Percentiles rank a stretch among this genome's conserved stretches.
Conservation (phyloP, 164 flowering plant genomes). For the Umbilicus rupestris region DNA sequence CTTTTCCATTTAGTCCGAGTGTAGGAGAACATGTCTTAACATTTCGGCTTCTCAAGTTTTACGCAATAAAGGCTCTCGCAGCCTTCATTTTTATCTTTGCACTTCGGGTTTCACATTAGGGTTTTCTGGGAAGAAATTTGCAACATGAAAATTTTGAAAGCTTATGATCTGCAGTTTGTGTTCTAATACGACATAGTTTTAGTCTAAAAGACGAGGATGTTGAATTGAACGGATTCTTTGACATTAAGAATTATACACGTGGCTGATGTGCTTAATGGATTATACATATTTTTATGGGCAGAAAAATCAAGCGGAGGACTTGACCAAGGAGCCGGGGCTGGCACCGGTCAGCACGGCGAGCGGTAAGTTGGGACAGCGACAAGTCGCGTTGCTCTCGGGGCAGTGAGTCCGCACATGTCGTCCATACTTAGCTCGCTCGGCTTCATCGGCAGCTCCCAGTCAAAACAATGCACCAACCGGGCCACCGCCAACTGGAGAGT, state of each 20-base stretch:
- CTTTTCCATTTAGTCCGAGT: too few species aligned
- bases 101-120: too few species aligned
- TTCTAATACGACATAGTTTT: neutral
- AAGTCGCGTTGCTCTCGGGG: conserved; percentile 19
- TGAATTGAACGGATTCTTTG: too few species aligned
- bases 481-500: conserved; percentile 13
- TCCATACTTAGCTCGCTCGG: conserved; percentile 20
- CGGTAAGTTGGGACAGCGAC: conserved; percentile 22
- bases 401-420: conserved; percentile 25
- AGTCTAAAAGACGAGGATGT: neutral
- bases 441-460: conserved; percentile 27
- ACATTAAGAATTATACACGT: too few species aligned
- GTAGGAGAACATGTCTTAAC: neutral
- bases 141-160: too few species aligned
- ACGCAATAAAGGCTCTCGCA: neutral
- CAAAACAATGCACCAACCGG: conserved; percentile 17
- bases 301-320: too few species aligned
- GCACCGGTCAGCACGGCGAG: conserved; percentile 8
- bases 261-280: too few species aligned
- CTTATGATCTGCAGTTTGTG: neutral
- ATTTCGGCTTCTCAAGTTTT: neutral
- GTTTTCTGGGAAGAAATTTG: too few species aligned
- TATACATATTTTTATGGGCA: too few species aligned
- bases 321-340: too few species aligned
- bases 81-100: neutral